Evolutionary conservation across 2,329 filamentous ascomycete species (phyloP).

Genomic region (Anthostomella pinea): DNA sequence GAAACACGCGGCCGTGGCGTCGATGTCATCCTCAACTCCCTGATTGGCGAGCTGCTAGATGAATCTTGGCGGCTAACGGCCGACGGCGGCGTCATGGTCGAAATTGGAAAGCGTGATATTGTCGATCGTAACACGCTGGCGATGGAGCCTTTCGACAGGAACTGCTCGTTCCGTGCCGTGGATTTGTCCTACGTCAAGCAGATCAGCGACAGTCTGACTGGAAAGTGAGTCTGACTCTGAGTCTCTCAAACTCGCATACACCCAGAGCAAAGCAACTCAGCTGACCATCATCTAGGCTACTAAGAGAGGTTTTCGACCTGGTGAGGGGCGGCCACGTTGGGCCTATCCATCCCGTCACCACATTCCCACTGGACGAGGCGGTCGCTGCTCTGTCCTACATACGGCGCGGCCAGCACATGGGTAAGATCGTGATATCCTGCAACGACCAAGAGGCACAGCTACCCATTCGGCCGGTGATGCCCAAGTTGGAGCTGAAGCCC

Average conservation of each 20-base stretch:
- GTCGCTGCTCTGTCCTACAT: constrained; percentile 30
- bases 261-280: too few relatives aligned
- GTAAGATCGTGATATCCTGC: constrained; percentile 37
- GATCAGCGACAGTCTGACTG: constrained; percentile 1
- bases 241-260: too few relatives aligned
- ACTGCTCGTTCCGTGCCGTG: constrained; percentile 18
- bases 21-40: constrained; percentile 18
- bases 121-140: constrained; percentile 13
- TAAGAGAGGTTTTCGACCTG: constrained; percentile 12
- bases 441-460: constrained; percentile 19
- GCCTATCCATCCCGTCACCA: constrained; percentile 30
- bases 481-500: constrained; percentile 14
- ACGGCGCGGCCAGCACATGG: constrained; percentile 34
- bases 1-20: constrained; percentile 28
- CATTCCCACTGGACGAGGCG: constrained; percentile 28
- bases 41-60: constrained; percentile 19
- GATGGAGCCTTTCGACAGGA: constrained; percentile 22
- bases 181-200: constrained; percentile 12
- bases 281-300: too few relatives aligned
- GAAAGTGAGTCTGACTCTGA: constrained; percentile 1
- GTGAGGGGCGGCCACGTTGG: constrained; percentile 19
- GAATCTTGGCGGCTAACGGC: constrained; percentile 16
- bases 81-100: constrained; percentile 19
- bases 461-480: constrained; percentile 16
- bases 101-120: constrained; percentile 20